Percentiles rank a stretch among this genome's conserved stretches.
These are phyloP conservation scores for Candida dubliniensis DNA, from an alignment of 1,139 yeast species.

Conservation along the genomic window DNA sequence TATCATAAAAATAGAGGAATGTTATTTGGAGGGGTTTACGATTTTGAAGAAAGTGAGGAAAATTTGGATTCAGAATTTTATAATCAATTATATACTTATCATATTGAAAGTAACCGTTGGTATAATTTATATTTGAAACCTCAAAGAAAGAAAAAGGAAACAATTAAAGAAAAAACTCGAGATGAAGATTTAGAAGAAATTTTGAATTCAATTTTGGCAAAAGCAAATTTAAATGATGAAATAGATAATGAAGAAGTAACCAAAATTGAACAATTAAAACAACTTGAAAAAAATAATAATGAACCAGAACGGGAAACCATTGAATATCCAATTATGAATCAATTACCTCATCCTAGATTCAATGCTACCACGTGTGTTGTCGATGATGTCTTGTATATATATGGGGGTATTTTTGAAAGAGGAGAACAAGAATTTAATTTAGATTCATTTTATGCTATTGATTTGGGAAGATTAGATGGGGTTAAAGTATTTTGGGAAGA, in stretches of 20 bases:
- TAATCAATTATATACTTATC: constrained; percentile 79
- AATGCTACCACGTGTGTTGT: constrained; percentile 84
- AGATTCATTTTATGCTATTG: constrained; percentile 84
- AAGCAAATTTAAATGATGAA: constrained; percentile 60
- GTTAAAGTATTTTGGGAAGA: constrained; percentile 91
- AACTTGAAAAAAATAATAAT: constrained; percentile 28
- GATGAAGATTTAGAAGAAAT: constrained; percentile 84
- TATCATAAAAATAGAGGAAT: constrained; percentile 91
- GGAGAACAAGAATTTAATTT: constrained; percentile 83
- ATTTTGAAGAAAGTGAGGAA: constrained; percentile 93
- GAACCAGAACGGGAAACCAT: constrained; percentile 38
- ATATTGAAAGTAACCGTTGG: constrained; percentile 88
- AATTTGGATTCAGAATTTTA: constrained; percentile 81
- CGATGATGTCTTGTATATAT: constrained; percentile 82
- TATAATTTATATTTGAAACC: constrained; percentile 69
- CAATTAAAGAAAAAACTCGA: constrained; percentile 52
- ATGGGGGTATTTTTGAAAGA: constrained; percentile 87
- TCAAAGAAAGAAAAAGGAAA: constrained; percentile 47
- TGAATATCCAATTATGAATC: constrained; percentile 59
- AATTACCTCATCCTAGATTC: constrained; percentile 85
- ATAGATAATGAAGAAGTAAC: constrained; percentile 40
- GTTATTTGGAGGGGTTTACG: constrained; percentile 93
- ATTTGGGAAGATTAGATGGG: constrained; percentile 85
- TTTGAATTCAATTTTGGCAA: constrained; percentile 70
- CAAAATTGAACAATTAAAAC: constrained; percentile 40